Percentiles rank a stretch among this genome's conserved stretches.
phyloP scores from a whole-genome alignment of 75 land plant species.

The Selaginella tamariscina region DNA sequence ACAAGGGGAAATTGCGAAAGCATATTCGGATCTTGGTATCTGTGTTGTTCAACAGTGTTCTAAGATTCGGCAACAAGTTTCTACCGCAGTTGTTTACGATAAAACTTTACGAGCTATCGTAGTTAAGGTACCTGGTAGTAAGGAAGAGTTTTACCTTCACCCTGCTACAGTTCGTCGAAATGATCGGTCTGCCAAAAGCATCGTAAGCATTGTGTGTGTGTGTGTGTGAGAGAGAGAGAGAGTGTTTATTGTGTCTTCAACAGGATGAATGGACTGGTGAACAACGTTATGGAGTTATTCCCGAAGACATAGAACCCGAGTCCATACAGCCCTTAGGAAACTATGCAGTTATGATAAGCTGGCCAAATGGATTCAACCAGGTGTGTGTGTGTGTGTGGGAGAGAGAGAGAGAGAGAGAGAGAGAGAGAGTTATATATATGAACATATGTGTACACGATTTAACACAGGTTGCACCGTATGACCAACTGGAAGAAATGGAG shows the following conservation, averaged over 20 bases:
- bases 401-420: too few relatives aligned
- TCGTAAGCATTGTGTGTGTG: constrained; percentile 44
- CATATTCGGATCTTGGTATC: constrained; percentile 76
- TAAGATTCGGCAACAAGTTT: constrained; percentile 90
- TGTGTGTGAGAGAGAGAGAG: not conserved
- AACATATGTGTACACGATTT: too few relatives aligned
- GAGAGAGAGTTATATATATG: not conserved
- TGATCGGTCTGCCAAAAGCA: constrained; percentile 93
- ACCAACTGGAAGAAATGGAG: constrained; percentile 68
- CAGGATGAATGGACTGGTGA: constrained; percentile 99
- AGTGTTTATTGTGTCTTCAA: not conserved
- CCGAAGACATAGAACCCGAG: constrained; percentile 94
- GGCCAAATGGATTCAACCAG: constrained; percentile 99
- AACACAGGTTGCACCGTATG: constrained; percentile 86
- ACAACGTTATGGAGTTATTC: constrained; percentile 59
- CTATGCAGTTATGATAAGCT: constrained; percentile 90
- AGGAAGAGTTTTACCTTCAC: constrained; percentile 79
- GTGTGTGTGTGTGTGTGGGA: constrained; percentile 36
- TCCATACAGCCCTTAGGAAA: constrained; percentile 91
- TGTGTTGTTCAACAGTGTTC: constrained; percentile 99
- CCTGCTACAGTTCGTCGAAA: constrained; percentile 94
- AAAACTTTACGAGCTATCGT: constrained; percentile 53
- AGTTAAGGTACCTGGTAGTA: constrained; percentile 83
- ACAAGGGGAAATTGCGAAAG: constrained; percentile 61
- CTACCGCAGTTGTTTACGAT: constrained; percentile 88